Conservation (phyloP, 768 basidiomycete species). For the Mycena kentingensis region DNA sequence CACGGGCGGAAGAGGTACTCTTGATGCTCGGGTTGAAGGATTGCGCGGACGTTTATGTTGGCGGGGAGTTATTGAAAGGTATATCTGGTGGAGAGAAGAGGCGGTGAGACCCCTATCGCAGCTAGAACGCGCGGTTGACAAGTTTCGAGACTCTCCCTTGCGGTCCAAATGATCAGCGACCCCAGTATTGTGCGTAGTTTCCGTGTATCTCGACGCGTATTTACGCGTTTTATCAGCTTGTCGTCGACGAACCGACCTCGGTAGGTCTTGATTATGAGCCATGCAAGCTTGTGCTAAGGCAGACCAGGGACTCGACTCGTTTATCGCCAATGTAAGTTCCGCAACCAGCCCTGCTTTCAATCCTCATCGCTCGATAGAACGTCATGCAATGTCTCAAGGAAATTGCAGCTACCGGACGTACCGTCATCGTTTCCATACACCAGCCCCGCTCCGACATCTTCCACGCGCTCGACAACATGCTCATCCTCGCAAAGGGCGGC, state of each 20-base stretch:
- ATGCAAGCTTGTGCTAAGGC: not conserved
- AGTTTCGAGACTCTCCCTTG: conserved; percentile 37
- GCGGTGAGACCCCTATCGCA: conserved; percentile 27
- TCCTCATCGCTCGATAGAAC: conserved; percentile 22
- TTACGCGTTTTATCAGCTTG: conserved; percentile 19
- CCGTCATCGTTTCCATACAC: conserved; percentile 38
- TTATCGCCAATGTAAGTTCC: conserved; percentile 35
- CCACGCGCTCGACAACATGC: conserved; percentile 25
- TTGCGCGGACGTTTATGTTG: conserved; percentile 48
- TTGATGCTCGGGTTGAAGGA: conserved; percentile 46
- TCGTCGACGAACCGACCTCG: conserved; percentile 34
- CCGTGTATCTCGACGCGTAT: not conserved
- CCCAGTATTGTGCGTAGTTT: conserved; percentile 30
- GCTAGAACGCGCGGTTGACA: too few species aligned
- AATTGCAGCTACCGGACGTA: conserved; percentile 42
- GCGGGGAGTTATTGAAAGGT: conserved; percentile 42
- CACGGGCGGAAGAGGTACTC: conserved; percentile 48
- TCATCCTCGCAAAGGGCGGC: conserved; percentile 28
- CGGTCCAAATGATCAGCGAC: conserved; percentile 43
- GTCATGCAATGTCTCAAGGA: conserved; percentile 45
- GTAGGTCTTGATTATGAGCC: conserved; percentile 22
- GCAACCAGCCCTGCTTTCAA: not conserved
- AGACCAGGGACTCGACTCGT: conserved; percentile 42
- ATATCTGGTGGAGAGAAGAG: conserved; percentile 54
- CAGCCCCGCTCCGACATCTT: conserved; percentile 34